Base-by-base conservation (phyloP, 805 yeast genomes). In the Zygotorulaspora sp. region DNA sequence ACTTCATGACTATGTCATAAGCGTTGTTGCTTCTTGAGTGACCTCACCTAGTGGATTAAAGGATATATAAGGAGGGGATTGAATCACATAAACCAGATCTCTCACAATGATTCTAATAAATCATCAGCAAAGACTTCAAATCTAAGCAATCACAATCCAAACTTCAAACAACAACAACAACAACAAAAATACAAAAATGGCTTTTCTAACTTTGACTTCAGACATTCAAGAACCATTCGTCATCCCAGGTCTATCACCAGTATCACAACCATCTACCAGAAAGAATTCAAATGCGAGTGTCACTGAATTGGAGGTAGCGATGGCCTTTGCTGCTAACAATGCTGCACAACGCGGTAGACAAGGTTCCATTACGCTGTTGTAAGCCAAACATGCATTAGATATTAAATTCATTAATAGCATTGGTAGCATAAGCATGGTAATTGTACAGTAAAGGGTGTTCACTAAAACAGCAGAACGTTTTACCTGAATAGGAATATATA, bases 171-270 rank as follows among this genome's bases (percentile, higher is more conserved):
- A 18, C 26, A 18, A 15, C 24, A 29, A 35, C 27, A 37, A 22
- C 36, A 15, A 13, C 35, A 32, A 30, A 15, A 32, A 38, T 38
- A 33, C 40, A 36, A 13, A 32, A 38, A 52, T 52, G 52, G 57
- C 58, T 44, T 79, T 75, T 60, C 67, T 80, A 58, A 67, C 70
- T 32, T 68, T 80, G 58, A 69, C 80, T 26, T 70, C 77, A 36
- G 77, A 76, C 44, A 61, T 71, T 35, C 68, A 75, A 41, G 68
- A 74, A 59, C 86, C 88, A 48, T 80, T 79, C 52, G 71, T 80
- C 38, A 78, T 80, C 52, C 79, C 80, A 52, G 62, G 73, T 44
- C 70, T 78, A 31, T 78, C 85, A 1, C 86, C 85, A 23, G 70
- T 69, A 6, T 69, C 77, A 3, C 56, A 50, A 32, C 52, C 61